Evolutionary conservation across 768 basidiomycete species (phyloP), one percentile per base, ranked within the genome.

Genomic region (Aureoboletus auriporus): DNA sequence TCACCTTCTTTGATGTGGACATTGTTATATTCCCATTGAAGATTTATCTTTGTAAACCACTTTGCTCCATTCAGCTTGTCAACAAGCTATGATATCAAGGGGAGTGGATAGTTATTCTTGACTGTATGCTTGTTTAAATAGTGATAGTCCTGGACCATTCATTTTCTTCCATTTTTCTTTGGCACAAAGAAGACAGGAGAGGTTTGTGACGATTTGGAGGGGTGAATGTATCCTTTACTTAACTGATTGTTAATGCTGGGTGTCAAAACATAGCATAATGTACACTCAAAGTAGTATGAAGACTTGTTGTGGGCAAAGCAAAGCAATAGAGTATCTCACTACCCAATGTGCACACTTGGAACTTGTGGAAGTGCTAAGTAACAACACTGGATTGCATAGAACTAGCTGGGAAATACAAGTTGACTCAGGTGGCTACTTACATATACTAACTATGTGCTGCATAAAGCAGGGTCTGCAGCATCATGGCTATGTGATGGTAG

Each of bases 11-110:
- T 48, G 8, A 42, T 36, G 0, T n/a, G 6, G 6, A 43, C 26
- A 2, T 49, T 49, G 6, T 23, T 49, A 11, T 49, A 49, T 3
- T 34, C 39, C 43, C 33, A 45, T 8, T 33, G 2, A 2, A 50
- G 26, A 8, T 50, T 39, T 14, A 50, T 45, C 6, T 50, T 50
- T 0, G 38, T 50, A 16, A 45, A 50, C 4, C 42, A 2, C 26
- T 40, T 44, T 0, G 42, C 42, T 13, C 29, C 38, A n/a, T 49
- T 39, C 4, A 49, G 37, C 1, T 35, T 27, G 8, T 41, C 17
- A 1, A 26, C 23, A 4, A 39, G 39, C 23, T 39, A 23, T 1
- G 11, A 11, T 11, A 39, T 39, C 9, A 39, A 8, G 8, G 39
- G 39, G 0, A 39, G 23, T 11, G 12, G 39, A 14, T 39, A 39